These are phyloP conservation scores for Niebla homalea DNA, from an alignment of 495 filamentous ascomycete species.

Conservation along the genomic window DNA sequence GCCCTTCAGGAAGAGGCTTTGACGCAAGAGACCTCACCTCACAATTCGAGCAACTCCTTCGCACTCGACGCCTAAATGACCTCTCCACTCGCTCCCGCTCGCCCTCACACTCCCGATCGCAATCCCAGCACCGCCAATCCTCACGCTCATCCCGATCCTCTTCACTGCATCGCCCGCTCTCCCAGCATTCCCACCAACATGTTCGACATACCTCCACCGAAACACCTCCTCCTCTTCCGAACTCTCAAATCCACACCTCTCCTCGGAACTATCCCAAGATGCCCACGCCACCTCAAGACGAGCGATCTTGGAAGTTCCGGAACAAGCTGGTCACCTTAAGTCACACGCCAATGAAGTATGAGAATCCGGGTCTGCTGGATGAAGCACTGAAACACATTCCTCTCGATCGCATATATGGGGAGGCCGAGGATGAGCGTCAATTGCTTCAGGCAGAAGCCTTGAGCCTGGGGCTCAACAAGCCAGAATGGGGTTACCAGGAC, in stretches of 20 bases:
- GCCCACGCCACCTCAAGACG: conserved; percentile 64
- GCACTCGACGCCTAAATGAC: conserved; percentile 64
- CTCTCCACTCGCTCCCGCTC: conserved; percentile 41
- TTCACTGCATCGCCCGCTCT: conserved; percentile 20
- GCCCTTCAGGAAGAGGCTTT: conserved; percentile 15
- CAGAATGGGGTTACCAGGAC: conserved; percentile 97
- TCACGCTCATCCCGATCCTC: conserved; percentile 20
- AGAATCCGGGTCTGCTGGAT: conserved; percentile 91
- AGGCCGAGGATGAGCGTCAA: conserved; percentile 86
- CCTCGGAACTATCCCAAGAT: conserved; percentile 66
- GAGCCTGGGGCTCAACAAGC: conserved; percentile 62
- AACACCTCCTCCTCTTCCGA: conserved; percentile 32
- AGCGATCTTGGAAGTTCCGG: conserved; percentile 64
- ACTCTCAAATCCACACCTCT: conserved; percentile 51
- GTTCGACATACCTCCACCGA: conserved; percentile 23
- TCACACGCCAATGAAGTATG: conserved; percentile 76
- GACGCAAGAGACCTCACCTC: conserved; percentile 38
- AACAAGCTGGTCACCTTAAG: conserved; percentile 73
- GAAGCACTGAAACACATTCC: conserved; percentile 80
- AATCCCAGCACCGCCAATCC: conserved; percentile 27
- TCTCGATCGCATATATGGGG: conserved; percentile 80
- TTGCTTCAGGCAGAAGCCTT: conserved; percentile 75
- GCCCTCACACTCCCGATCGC: conserved; percentile 39
- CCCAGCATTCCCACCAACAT: conserved; percentile 31
- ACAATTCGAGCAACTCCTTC: conserved; percentile 66